Evolutionary conservation across 192 early-diverging fungal species (phyloP), one percentile per base, ranked within the genome.

Genomic region (Rhizoclosmatium sp.): DNA sequence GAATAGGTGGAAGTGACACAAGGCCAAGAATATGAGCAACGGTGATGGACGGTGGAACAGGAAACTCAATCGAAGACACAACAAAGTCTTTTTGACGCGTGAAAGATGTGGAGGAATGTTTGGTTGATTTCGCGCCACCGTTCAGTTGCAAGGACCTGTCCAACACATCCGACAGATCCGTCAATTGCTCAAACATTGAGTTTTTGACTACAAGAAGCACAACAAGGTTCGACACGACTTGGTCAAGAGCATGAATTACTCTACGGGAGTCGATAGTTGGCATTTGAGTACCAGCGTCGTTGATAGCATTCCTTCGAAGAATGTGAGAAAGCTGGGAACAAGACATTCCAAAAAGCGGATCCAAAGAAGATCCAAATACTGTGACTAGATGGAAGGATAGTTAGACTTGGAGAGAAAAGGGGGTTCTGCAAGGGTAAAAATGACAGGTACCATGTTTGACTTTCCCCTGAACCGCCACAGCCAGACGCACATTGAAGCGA

Each of bases 1-100:
- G 40, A 45, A 14, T 16, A 14, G 31, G 42, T 9, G 54, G 49
- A n/a, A 58, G 2, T 2, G 49, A 23, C 39, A 72, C 7, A 23
- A 72, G 19, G 19, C 51, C 70, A 2, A 72, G 51, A n/a, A 72
- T 19, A n/a, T 72, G 70, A 2, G 70, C 70, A 14, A 72, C 70
- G 19, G 70, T 58, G 4, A 72, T 9, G 21, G 23, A 10, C 23
- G 70, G 70, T 10, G 70, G 16, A 2, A 16, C 39, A 19, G 54
- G 54, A 54, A 72, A 59, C 39, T 72, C 70, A 2, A 72, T 58
- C 7, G 54, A 59, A 2, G 70, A 72, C 4, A 58, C 70, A 41
- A 72, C 70, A 72, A 72, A 59, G 39, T 72, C 70, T 31, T 59
- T 51, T 42, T 10, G 19, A 14, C 42, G n/a, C 16, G 21, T 14